Evolutionary conservation across 805 yeast genomes (phyloP), one percentile per base, ranked within the genome.

Genomic region (Starmerella vaccinii): DNA sequence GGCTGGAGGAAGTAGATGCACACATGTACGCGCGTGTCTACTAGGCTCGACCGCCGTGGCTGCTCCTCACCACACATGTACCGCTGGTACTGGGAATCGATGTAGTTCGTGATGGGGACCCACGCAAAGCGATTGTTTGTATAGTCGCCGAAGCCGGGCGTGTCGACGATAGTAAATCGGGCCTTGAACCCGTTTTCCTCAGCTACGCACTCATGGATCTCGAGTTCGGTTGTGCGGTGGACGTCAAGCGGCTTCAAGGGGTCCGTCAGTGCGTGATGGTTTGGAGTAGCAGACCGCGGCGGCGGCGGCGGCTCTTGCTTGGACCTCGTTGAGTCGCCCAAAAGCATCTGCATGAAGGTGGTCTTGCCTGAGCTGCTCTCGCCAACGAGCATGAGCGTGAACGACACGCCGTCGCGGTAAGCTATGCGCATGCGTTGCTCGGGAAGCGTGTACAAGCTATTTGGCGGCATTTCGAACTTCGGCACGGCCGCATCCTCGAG

Each of bases 51-150:
- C 67, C 97, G 78, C 47, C 65, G 67, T 30, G 97, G 97, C 69
- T 89, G 97, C 63, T 87, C 92, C 64, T 88, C 96, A 66, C 85
- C 95, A 65, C 84, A 84, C 90, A 88, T 83, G 65, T 70, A 87
- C 22, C 83, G 75, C 62, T 82, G 88, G 63, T 86, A 92, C 70
- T 88, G 96, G 64, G 86, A 94, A 66, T 88, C 95, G 56, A 89
- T 79, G 66, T 86, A 89, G 66, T 86, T 95, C 54, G 84, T 73
- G 59, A 87, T 76, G 34, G 95, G 87, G 53, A 81, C 82, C 94
- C 95, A 87, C 41, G 92, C 75, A 64, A 83, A 82, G 61, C 75
- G 76, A 69, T 88, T 89, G 71, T 88, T 83, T 57, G 87, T 83
- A 65, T 82, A 84, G 65, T 86, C 94, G 54, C 96, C 97, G 65